Percentiles rank a stretch among this genome's conserved stretches.
Conservation (phyloP, 805 yeast species). For the Lachancea lanzarotensis region DNA sequence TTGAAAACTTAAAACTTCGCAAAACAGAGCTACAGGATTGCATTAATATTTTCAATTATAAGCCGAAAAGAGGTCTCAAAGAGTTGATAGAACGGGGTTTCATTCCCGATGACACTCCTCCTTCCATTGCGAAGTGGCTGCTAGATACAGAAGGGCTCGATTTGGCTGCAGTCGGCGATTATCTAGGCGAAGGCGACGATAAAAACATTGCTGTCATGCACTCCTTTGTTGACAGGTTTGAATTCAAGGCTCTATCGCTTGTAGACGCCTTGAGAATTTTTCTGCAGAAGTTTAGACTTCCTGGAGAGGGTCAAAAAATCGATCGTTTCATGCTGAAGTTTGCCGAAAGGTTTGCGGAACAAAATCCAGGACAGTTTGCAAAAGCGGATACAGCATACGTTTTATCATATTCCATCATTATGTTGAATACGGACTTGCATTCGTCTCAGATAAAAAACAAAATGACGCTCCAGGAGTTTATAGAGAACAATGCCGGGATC, state of each 20-base stretch:
- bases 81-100: conserved; percentile 58
- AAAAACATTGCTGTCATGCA: conserved; percentile 80
- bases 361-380: conserved; percentile 81
- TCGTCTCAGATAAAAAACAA: conserved; percentile 77
- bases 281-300: conserved; percentile 83
- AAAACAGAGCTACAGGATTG: conserved; percentile 79
- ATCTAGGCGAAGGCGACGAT: conserved; percentile 81
- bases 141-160: conserved; percentile 71
- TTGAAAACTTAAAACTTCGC: conserved; percentile 75
- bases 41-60: conserved; percentile 70
- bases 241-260: conserved; percentile 60
- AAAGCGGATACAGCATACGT: conserved; percentile 94
- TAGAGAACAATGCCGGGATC: conserved; percentile 82
- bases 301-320: conserved; percentile 97
- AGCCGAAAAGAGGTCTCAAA: conserved; percentile 74
- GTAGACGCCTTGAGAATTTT: conserved; percentile 82
- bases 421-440: conserved; percentile 93
- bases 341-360: conserved; percentile 85
- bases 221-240: conserved; percentile 83
- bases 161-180: conserved; percentile 83
- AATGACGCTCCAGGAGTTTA: conserved; percentile 84
- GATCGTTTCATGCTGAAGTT: conserved; percentile 95
- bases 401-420: conserved; percentile 81
- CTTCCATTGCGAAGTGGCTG: conserved; percentile 67
- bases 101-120: conserved; percentile 53